A percentile compares a stretch with the other conserved stretches of the same genome.
These are phyloP conservation scores for Aspergillus floridensis DNA, from an alignment of 2,329 filamentous ascomycete species.

Conservation along the genomic window DNA sequence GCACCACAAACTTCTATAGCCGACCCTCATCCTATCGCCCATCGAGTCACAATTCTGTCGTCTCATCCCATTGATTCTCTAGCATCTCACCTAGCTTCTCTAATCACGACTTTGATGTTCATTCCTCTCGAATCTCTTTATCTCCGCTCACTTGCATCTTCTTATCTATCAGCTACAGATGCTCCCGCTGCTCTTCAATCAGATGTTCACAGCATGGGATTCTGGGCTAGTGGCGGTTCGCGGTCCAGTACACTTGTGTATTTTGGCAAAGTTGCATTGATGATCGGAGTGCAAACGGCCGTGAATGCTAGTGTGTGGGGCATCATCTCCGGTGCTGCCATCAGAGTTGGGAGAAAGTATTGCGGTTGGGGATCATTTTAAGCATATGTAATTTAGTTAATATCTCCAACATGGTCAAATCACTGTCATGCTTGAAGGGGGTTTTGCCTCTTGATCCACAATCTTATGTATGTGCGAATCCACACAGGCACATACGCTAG, in stretches of 20 bases:
- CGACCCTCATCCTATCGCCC: slow-evolving; percentile 21
- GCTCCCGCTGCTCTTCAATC: slow-evolving; percentile 21
- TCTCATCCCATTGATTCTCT: slow-evolving; percentile 43
- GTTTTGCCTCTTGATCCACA: too few species aligned
- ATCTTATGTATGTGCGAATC: not conserved
- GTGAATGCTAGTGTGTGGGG: slow-evolving; percentile 40
- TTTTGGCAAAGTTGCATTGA: slow-evolving; percentile 35
- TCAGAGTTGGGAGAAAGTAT: slow-evolving; percentile 39
- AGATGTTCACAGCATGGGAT: slow-evolving; percentile 32
- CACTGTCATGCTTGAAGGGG: not conserved
- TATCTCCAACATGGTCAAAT: not conserved
- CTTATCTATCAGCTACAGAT: slow-evolving; percentile 33
- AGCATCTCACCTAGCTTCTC: slow-evolving; percentile 40
- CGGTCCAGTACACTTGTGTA: slow-evolving; percentile 33
- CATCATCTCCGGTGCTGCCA: slow-evolving; percentile 36
- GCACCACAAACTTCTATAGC: slow-evolving; percentile 14
- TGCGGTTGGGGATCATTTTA: slow-evolving; percentile 41
- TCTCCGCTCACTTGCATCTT: slow-evolving; percentile 39
- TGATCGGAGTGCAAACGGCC: slow-evolving; percentile 38
- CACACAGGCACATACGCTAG: not conserved
- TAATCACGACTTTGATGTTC: slow-evolving; percentile 39
- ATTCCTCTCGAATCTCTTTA: slow-evolving; percentile 42
- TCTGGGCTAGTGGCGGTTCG: slow-evolving; percentile 37
- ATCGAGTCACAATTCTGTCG: slow-evolving; percentile 45
- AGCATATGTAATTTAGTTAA: not conserved